Base-by-base conservation (phyloP, 257 asterid genomes). In the Gentiana dahurica region DNA sequence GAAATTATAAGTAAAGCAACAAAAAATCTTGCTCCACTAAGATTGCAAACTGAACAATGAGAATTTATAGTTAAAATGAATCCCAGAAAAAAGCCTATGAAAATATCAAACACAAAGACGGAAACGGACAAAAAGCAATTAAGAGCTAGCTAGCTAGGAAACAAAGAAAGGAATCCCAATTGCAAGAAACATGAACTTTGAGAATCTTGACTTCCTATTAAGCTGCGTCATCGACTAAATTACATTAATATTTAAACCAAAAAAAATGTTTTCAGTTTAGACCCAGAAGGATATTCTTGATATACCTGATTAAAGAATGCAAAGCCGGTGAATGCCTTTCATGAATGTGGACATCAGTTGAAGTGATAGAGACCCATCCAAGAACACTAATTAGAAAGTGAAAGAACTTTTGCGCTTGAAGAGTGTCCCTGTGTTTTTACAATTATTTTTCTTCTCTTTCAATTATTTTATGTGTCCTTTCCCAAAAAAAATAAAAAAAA, bases 221-320 rank as follows among this genome's bases (percentile, higher is more conserved):
- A 36, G n/a, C 6, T 12, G n/a, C 39, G 44, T 34, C 34, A 24
- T 4, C 4, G 56, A 36, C 55, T 59, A 13, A 56, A 11, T 49
- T 34, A 51, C 3, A 1, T 35, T 6, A 43, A 15, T 10, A 3
- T 33, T 6, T 33, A 51, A 43, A 39, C n/a, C 15, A 48, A 49
- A 64, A 57, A 51, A 41, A 41, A 24, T 41, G 8, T 55, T 38
- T 35, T 44, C 46, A 24, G 45, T 12, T 51, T 8, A 56, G 5
- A 12, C 11, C 8, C 24, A 51, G 36, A 39, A 33, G 57, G 15
- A 69, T 44, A 63, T 53, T 57, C 55, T 61, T 47, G 54, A 58
- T 35, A 59, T 62, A 74, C 80, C 78, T 71, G 67, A 56, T 62
- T 36, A 68, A 39, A 24, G 45, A 71, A 68, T 58, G 73, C 68